Base-by-base conservation (phyloP, 129 eudicot genomes). In the Sambucus nigra region DNA sequence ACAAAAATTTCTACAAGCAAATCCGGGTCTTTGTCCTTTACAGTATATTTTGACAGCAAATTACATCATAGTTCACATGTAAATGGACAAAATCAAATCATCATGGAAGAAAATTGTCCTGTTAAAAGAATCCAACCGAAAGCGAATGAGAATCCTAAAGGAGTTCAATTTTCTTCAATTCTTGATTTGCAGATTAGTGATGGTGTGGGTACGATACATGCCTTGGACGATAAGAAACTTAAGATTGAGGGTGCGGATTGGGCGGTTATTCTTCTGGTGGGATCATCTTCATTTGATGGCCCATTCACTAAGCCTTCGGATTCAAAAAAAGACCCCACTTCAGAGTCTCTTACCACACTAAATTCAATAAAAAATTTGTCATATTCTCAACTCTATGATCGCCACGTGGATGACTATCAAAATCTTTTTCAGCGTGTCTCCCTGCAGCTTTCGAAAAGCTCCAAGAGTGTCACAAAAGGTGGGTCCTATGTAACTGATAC, bases 371-470 rank as follows among this genome's bases (percentile, higher is more conserved):
- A 35, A 35, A 59, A 25, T 9, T 71, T 64, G 42, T 72, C 94
- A 1, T 83, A 83, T 59, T 44, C 91, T 25, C 79, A 82, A 44
- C 84, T 88, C 56, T 80, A 70, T 51, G 53, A 66, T 46, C 94
- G 94, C 7, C 97, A 88, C 52, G 68, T 83, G 60, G 76, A 80
- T 64, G 94, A 88, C 64, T 83, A 88, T 63, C 97, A 77, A 39
- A 76, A 76, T 25, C 76, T 83, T 6, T 88, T 83, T 64, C 94
- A 78, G 41, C 91, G 97, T 24, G 85, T 80, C 16, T 83, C 97
- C 13, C 62, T 88, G 53, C 87, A 84, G 68, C 84, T 88, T 23
- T 72, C 76, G 1, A 78, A 71, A 45, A 67, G 79, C 69, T 75
- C 83, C 19, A 74, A 25, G 23, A 66, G 27, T 35, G 19, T 52